Evolutionary conservation across 805 yeast species (phyloP), one percentile per base, ranked within the genome.

Genomic region (Alloascoidea africana): DNA sequence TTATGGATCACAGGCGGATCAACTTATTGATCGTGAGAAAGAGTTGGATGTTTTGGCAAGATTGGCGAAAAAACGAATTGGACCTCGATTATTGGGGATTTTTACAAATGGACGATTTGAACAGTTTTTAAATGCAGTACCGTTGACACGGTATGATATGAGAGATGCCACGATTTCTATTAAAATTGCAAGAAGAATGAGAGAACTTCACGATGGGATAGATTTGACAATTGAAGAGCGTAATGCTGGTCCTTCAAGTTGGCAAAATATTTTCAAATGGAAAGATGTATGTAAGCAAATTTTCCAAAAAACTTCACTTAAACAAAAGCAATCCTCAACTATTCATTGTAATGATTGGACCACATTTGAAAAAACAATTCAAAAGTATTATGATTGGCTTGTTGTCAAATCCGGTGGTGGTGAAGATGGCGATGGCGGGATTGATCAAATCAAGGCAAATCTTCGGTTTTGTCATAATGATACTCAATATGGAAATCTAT

Each of bases 131-230:
- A 80, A 89, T 41, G 89, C 94, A 15, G 62, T 69, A 38, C 78
- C 97, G 1, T 66, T 91, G 47, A 73, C 76, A 27, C 78, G 73
- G 45, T 65, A 70, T 4, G 84, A 83, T 46, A 71, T 91, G 37
- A 67, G 93, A 53, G 75, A 76, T 44, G 75, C 84, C 43, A 76
- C 74, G 18, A 76, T 82, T 14, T 73, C 86, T 36, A 76, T 78
- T 45, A 80, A 83, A 63, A 78, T 91, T 44, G 96, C 95, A 11
- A 75, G 94, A 63, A 77, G 98, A 62, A 91, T 91, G 97, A 79
- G 87, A 51, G 96, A 91, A 47, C 65, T 91, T 39, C 98, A 91
- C 52, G 66, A 66, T 40, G 87, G 89, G 49, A 76, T 91, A 15
- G 73, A 71, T 11, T 59, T 91, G 38, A 67, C 71, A 16, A 53